Percentiles rank a stretch among this genome's conserved stretches.
Evolutionary conservation across 2,329 filamentous ascomycete genomes (phyloP).

Genomic region (Ceratocystis diversiconidia): DNA sequence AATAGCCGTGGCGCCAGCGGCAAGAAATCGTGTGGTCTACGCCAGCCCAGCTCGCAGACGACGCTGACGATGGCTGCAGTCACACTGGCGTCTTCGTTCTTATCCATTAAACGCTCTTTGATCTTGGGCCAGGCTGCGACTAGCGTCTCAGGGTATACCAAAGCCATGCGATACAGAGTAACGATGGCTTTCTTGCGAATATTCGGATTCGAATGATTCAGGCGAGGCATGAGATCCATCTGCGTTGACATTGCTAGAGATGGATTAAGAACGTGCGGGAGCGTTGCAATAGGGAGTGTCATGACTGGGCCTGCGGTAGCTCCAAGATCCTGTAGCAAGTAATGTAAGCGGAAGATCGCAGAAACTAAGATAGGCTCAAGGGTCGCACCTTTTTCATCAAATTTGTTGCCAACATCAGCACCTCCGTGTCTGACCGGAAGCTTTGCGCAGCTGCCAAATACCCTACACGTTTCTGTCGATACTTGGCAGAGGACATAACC

Average conservation of each 20-base stretch:
- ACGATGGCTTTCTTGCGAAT: slow-evolving; percentile 94
- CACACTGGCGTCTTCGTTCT: slow-evolving; percentile 78
- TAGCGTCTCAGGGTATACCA: slow-evolving; percentile 93
- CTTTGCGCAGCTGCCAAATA: slow-evolving; percentile 93
- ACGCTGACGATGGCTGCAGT: slow-evolving; percentile 95
- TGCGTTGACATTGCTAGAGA: slow-evolving; percentile 83
- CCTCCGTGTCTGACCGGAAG: slow-evolving; percentile 89
- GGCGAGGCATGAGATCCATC: slow-evolving; percentile 68
- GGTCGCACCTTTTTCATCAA: slow-evolving; percentile 68
- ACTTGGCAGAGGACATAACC: slow-evolving; percentile 94
- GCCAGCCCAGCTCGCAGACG: slow-evolving; percentile 88
- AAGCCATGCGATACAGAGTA: slow-evolving; percentile 77
- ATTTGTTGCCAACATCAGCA: slow-evolving; percentile 94
- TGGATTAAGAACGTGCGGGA: slow-evolving; percentile 90
- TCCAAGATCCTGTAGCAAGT: slow-evolving; percentile 47
- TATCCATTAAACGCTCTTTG: slow-evolving; percentile 83
- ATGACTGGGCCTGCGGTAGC: slow-evolving; percentile 61
- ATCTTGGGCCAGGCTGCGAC: slow-evolving; percentile 94
- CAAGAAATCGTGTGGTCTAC: slow-evolving; percentile 83
- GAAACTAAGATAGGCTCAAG: neutral
- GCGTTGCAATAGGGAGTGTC: slow-evolving; percentile 68
- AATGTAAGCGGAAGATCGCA: neutral
- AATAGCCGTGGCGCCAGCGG: slow-evolving; percentile 84
- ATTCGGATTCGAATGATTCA: slow-evolving; percentile 71
- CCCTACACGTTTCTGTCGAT: slow-evolving; percentile 86